Conservation (phyloP, 805 yeast genomes). For the Danielia oregonensis region DNA sequence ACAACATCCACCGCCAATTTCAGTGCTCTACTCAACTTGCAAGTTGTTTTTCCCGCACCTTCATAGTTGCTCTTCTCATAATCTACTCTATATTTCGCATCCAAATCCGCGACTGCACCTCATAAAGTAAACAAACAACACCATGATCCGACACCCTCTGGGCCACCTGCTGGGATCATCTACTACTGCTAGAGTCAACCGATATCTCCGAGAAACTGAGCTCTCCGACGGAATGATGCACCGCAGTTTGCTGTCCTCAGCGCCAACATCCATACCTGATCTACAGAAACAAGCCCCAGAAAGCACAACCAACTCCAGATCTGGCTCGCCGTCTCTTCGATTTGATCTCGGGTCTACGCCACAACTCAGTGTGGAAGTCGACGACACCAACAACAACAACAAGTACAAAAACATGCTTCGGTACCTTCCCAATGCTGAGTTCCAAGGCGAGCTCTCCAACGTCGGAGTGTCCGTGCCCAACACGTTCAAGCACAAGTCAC, state of each 20-base stretch:
- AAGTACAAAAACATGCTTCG: constrained; percentile 31
- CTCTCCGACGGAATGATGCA: constrained; percentile 10
- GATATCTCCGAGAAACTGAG: constrained; percentile 27
- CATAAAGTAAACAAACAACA: constrained; percentile 8
- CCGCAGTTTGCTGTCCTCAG: not conserved
- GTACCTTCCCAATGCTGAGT: constrained; percentile 31
- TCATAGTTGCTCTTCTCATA: too few species aligned
- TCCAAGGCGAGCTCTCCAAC: constrained; percentile 18
- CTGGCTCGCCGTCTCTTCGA: too few species aligned
- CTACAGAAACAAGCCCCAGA: not conserved
- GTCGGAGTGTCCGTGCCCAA: constrained; percentile 35
- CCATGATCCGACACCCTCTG: constrained; percentile 3
- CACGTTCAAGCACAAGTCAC: constrained; percentile 42
- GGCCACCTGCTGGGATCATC: constrained; percentile 9
- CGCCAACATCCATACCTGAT: constrained; percentile 2
- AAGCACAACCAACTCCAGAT: too few species aligned
- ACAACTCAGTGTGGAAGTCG: constrained; percentile 8
- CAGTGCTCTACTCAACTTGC: too few species aligned
- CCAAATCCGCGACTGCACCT: too few species aligned
- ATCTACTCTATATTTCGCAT: too few species aligned
- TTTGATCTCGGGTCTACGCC: constrained; percentile 10
- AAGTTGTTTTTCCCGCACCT: too few species aligned
- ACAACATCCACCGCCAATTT: too few species aligned
- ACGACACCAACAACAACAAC: constrained; percentile 3
- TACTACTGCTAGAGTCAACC: constrained; percentile 23